Base-by-base conservation (phyloP, 148 eudicot genomes). In the Camellia granthamiana region DNA sequence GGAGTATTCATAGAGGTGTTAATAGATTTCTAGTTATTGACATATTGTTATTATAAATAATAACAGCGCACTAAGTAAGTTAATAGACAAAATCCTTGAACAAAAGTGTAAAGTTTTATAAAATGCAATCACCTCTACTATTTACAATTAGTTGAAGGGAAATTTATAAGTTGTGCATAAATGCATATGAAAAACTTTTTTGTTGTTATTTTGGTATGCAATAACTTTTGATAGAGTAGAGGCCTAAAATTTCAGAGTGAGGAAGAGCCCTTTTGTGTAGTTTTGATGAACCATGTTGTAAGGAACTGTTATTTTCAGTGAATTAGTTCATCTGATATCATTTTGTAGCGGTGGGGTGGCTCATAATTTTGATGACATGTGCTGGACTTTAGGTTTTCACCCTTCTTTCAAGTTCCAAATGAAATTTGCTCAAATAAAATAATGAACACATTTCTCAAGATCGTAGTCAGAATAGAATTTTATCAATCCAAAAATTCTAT, bases 331-430 rank as follows among this genome's bases (percentile, higher is more conserved):
- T 49, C 15, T 11, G 9, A 10, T 23, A 14, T 10, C 14, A 52
- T 23, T 19, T 11, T 51, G 75, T 2, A 44, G 51, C 19, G 15
- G n/a, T 18, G 30, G 38, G 38, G n/a, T 18, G 30, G 38, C 30
- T 18, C 46, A 69, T 70, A 70, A 70, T 12, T 10, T 56, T 3
- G 3, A 56, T 56, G 12, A 56, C 13, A 56, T 56, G 6, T 56
- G 60, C 16, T 14, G 56, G 30, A 70, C n/a, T 43, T 44, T 12
- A 69, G 52, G 49, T 38, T 70, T 8, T 65, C 2, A 12, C 43
- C 69, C 69, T 30, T 65, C 14, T 65, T 65, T 65, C 43, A 23
- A 65, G 69, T 30, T 65, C 69, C 42, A 65, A 65, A 30, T 65
- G 16, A 21, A 65, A 65, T 2, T 65, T 8, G 43, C 69, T 61